Percentiles rank a stretch among this genome's conserved stretches.
Conservation (phyloP, 345 rosid species). For the Gossypium australe region DNA sequence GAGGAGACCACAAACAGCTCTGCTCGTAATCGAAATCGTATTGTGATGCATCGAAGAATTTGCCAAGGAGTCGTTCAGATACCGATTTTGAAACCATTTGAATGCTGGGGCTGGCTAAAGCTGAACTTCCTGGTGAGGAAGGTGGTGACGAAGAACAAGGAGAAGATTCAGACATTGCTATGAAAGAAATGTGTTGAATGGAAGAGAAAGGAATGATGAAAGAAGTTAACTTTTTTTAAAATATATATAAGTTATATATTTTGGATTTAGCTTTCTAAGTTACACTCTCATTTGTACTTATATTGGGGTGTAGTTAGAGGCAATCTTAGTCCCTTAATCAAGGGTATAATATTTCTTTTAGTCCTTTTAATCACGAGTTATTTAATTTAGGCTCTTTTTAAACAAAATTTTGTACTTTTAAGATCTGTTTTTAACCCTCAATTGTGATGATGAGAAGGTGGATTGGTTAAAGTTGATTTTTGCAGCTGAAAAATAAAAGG, state of each 20-base stretch:
- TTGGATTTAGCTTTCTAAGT: too few species aligned
- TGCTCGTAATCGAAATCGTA: constrained; percentile 53
- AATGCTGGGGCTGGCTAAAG: constrained; percentile 18
- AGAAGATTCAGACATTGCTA: constrained; percentile 26
- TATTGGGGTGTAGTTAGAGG: too few species aligned
- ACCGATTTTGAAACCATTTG: constrained; percentile 53
- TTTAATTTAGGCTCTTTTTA: too few species aligned
- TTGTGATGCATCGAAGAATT: constrained; percentile 56
- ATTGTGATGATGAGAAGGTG: too few species aligned
- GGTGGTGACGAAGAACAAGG: constrained; percentile 30
- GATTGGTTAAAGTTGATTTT: too few species aligned
- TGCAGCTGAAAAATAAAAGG: background rate
- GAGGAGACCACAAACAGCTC: constrained; percentile 82
- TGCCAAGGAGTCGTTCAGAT: constrained; percentile 51
- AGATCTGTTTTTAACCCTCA: too few species aligned
- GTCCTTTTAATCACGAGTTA: too few species aligned
- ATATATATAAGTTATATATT: too few species aligned
- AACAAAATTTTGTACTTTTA: too few species aligned
- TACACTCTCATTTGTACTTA: too few species aligned
- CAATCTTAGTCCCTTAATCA: too few species aligned
- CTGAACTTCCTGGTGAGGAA: constrained; percentile 8
- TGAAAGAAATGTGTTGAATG: background rate
- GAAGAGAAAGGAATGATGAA: background rate
- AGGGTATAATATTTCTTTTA: too few species aligned
- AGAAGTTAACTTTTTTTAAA: background rate